phyloP scores from a whole-genome alignment of 169 alveolate genomes.

The Besnoitia besnoiti region DNA sequence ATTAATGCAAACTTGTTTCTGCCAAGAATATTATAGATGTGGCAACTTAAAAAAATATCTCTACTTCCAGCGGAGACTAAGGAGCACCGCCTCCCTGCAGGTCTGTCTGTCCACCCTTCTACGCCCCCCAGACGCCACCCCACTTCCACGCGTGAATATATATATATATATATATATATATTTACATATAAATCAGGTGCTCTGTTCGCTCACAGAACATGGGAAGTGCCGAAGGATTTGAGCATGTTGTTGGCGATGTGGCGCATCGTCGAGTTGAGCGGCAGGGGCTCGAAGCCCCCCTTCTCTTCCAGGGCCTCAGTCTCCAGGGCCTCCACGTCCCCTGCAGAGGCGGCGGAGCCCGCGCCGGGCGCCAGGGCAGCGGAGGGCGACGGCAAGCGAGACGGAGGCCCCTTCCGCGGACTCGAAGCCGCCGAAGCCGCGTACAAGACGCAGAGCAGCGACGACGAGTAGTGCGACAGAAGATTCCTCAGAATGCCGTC shows the following conservation, averaged over 20 bases:
- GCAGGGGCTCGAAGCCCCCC: constrained; percentile 77
- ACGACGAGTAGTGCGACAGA: neutral
- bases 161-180: neutral
- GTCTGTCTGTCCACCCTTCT: too few species aligned
- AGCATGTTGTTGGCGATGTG: constrained; percentile 60
- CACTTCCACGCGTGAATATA: neutral
- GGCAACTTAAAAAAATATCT: too few species aligned
- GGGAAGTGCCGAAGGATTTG: neutral
- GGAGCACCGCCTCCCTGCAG: too few species aligned
- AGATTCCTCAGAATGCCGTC: neutral
- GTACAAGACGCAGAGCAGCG: neutral
- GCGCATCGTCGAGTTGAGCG: constrained; percentile 75
- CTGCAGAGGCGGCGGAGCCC: neutral
- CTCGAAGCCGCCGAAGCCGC: neutral
- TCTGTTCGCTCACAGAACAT: neutral
- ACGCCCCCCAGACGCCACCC: too few species aligned
- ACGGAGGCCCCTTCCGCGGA: neutral
- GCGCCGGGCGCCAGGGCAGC: neutral
- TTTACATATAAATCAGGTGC: neutral
- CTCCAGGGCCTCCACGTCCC: neutral
- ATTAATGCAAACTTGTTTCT: too few species aligned
- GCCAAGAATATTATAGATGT: too few species aligned
- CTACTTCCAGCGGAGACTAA: too few species aligned
- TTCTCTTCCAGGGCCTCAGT: neutral
- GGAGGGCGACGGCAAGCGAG: neutral